phyloP scores from a whole-genome alignment of 2,329 filamentous ascomycete species.

The Colletotrichum costaricense region DNA sequence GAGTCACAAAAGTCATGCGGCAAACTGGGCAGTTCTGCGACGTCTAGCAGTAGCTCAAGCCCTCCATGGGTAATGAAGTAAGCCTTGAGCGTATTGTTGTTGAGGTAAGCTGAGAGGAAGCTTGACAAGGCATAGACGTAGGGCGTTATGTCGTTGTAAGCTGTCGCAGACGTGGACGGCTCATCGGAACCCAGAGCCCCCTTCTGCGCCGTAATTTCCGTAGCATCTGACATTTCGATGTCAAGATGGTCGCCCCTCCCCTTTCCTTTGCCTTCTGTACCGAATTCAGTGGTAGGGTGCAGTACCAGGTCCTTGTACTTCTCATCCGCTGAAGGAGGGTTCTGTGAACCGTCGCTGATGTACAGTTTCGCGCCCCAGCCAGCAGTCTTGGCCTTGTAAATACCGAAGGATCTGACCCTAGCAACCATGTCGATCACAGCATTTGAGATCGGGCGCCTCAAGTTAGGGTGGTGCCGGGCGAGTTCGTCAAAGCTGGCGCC shows the following conservation, averaged over 20 bases:
- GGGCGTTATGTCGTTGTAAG: slow-evolving; percentile 61
- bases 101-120: slow-evolving; percentile 81
- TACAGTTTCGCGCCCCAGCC: slow-evolving; percentile 86
- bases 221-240: slow-evolving; percentile 74
- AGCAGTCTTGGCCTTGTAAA: slow-evolving; percentile 73
- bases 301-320: slow-evolving; percentile 44
- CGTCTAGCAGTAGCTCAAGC: slow-evolving; percentile 84
- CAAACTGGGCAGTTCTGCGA: slow-evolving; percentile 84
- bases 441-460: slow-evolving; percentile 84
- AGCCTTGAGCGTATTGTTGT: slow-evolving; percentile 77
- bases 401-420: slow-evolving; percentile 80
- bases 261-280: slow-evolving; percentile 53
- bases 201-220: slow-evolving; percentile 40
- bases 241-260: slow-evolving; percentile 57
- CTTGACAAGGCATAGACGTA: slow-evolving; percentile 82
- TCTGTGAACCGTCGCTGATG: slow-evolving; percentile 68
- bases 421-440: slow-evolving; percentile 91
- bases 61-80: slow-evolving; percentile 84
- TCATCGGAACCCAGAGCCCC: slow-evolving; percentile 37
- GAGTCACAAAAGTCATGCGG: slow-evolving; percentile 78
- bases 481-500: slow-evolving; percentile 94
- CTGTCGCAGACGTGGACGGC: slow-evolving; percentile 38
- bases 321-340: slow-evolving; percentile 67
- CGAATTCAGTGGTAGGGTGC: slow-evolving; percentile 36
- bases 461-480: slow-evolving; percentile 87